Evolutionary conservation across 176 grass and related monocot genomes (phyloP), one percentile per base, ranked within the genome.

Genomic region (Carex myosuroides): DNA sequence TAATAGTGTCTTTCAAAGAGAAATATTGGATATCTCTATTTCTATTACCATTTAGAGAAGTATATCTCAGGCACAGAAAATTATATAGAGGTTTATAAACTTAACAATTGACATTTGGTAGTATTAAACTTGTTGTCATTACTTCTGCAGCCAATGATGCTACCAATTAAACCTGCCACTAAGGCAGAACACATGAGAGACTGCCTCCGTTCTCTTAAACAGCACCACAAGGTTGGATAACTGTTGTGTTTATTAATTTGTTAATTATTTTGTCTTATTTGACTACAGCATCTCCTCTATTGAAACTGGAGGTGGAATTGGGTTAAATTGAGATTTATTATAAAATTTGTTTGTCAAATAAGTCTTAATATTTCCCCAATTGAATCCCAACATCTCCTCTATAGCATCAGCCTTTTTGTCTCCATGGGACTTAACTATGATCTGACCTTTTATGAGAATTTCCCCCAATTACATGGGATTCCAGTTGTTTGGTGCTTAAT

Each of bases 121-220:
- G n/a, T 64, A 5, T 26, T 68, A 30, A 30, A 41, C 63, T 58
- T 55, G 21, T 69, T 68, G 12, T 66, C n/a, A 68, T 78, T 78
- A 57, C 26, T 57, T 67, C 29, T 66, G 88, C 68, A 93, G 21
- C 88, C 92, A 90, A 95, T 85, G 66, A 86, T 87, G 79, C 83
- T 99, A 76, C 96, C 96, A 84, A 55, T 99, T 24, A 95, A 91
- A 84, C 93, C 93, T 54, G 96, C 91, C 13, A 95, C 91, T 80
- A 99, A 99, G 65, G 83, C 90, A 58, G 96, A 99, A 32, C 85
- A 62, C 8, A 95, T 99, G 96, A 99, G 96, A 85, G 91, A 99
- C 85, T 99, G 93, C 56, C 86, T 99, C 80, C 84, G 96, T 18
- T 88, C 92, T 86, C 90, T 99, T 54, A 99, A 95, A 87, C 92